These are phyloP conservation scores for Cyclaneusma minus DNA, from an alignment of 2,329 filamentous ascomycete genomes.

Conservation along the genomic window DNA sequence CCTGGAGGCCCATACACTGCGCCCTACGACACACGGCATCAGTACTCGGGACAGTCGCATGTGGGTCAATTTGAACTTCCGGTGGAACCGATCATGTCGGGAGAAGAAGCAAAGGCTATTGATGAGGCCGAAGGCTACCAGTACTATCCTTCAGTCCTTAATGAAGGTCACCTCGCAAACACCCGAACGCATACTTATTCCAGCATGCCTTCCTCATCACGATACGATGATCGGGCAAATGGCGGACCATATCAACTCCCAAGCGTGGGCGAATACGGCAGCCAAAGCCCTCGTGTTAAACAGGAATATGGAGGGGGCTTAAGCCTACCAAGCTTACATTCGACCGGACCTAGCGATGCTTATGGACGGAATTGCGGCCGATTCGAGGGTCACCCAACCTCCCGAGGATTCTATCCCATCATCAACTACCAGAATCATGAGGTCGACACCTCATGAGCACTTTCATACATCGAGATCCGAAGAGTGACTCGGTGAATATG, in stretches of 20 bases:
- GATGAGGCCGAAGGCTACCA: slow-evolving; percentile 14
- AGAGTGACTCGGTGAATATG: no score
- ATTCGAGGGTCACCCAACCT: slow-evolving; percentile 15
- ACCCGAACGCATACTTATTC: slow-evolving; percentile 2
- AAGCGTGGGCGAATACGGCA: no score
- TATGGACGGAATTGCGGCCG: slow-evolving; percentile 16
- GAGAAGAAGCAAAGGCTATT: slow-evolving; percentile 17
- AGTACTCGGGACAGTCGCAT: slow-evolving; percentile 12
- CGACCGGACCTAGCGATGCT: slow-evolving; percentile 6
- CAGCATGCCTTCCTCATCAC: slow-evolving; percentile 5
- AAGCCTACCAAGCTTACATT: slow-evolving; percentile 12
- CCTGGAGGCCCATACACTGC: slow-evolving; percentile 10
- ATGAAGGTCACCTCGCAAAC: slow-evolving; percentile 9
- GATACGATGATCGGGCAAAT: slow-evolving; percentile 11
- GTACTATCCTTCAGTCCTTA: slow-evolving; percentile 17
- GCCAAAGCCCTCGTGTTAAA: slow-evolving; percentile 16
- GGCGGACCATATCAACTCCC: slow-evolving; percentile 11
- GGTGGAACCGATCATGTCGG: slow-evolving; percentile 15
- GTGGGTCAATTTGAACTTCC: slow-evolving; percentile 14
- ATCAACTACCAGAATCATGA: slow-evolving; percentile 13
- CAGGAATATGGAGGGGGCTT: slow-evolving; percentile 12
- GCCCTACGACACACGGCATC: slow-evolving; percentile 14
- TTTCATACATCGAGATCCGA: no score
- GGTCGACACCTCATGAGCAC: slow-evolving; percentile 13
- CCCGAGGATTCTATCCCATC: slow-evolving; percentile 16